Conservation (phyloP, 129 eudicot genomes). For the Flaveria ramosissima region DNA sequence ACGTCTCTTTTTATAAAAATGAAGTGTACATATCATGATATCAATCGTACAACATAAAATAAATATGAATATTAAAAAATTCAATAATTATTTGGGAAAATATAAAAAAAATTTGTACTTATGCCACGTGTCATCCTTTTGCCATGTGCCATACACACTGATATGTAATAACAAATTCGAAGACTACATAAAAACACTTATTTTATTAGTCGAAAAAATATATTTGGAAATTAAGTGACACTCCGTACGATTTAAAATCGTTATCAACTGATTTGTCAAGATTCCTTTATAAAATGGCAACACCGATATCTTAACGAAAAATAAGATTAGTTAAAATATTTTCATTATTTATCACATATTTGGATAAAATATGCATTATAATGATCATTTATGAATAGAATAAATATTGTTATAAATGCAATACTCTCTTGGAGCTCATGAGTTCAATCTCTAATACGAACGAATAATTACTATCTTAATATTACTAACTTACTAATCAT, state of each 20-base stretch:
- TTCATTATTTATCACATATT: neutral
- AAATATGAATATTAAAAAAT: neutral
- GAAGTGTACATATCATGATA: neutral
- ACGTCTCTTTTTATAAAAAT: neutral
- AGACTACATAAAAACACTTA: neutral
- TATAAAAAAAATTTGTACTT: neutral
- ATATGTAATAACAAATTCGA: neutral
- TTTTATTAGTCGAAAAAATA: neutral
- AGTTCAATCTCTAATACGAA: too few relatives aligned
- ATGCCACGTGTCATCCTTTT: neutral
- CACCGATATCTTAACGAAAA: neutral
- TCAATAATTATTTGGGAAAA: neutral
- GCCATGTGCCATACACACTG: neutral
- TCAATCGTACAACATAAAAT: neutral
- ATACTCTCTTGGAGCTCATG: too few relatives aligned
- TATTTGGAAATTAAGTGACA: neutral
- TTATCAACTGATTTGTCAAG: neutral
- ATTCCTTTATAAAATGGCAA: constrained; percentile 5
- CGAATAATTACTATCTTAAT: too few relatives aligned
- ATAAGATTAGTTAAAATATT: neutral
- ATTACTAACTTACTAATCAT: too few relatives aligned
- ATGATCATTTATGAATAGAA: too few relatives aligned
- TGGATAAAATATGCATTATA: too few relatives aligned
- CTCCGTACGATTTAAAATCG: neutral
- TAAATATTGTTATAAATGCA: too few relatives aligned